Percentiles rank a stretch among this genome's conserved stretches.
phyloP scores from a whole-genome alignment of 768 basidiomycete species.

The Dioszegia aurantiaca region DNA sequence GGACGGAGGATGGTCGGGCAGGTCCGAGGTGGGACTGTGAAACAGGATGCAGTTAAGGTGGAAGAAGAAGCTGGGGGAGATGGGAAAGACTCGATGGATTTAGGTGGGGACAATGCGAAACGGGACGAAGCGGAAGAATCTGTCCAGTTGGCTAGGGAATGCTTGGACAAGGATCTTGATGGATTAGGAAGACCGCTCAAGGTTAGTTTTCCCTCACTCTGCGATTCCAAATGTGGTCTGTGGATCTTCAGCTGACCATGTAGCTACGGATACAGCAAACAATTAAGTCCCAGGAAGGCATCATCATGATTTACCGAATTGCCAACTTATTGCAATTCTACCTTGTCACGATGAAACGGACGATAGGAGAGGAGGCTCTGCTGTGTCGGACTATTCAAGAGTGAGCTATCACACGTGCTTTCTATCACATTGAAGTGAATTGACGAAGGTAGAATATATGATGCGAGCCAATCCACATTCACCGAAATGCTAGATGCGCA shows the following conservation, averaged over 20 bases:
- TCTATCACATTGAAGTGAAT: neutral
- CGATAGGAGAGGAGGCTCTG: conserved; percentile 78
- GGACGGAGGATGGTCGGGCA: conserved; percentile 68
- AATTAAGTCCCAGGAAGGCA: conserved; percentile 86
- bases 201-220: too few species aligned
- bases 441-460: conserved; percentile 64
- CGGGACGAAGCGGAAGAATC: conserved; percentile 57
- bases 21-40: conserved; percentile 52
- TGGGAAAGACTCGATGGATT: conserved; percentile 10
- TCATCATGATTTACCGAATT: conserved; percentile 86
- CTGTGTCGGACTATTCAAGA: conserved; percentile 74
- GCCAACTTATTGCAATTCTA: conserved; percentile 96
- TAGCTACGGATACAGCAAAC: conserved; percentile 91
- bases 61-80: neutral
- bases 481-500: conserved; percentile 82
- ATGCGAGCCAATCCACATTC: conserved; percentile 76
- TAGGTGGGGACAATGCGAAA: conserved; percentile 26
- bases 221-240: too few species aligned
- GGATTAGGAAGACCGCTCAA: conserved; percentile 85
- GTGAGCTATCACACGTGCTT: conserved; percentile 55
- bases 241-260: neutral
- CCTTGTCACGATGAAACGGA: conserved; percentile 83
- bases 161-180: conserved; percentile 77
- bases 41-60: neutral
- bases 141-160: conserved; percentile 72